Percentiles rank a stretch among this genome's conserved stretches.
Evolutionary conservation across 2,329 filamentous ascomycete genomes (phyloP).

Genomic region (Scleromitrula shiraiana): DNA sequence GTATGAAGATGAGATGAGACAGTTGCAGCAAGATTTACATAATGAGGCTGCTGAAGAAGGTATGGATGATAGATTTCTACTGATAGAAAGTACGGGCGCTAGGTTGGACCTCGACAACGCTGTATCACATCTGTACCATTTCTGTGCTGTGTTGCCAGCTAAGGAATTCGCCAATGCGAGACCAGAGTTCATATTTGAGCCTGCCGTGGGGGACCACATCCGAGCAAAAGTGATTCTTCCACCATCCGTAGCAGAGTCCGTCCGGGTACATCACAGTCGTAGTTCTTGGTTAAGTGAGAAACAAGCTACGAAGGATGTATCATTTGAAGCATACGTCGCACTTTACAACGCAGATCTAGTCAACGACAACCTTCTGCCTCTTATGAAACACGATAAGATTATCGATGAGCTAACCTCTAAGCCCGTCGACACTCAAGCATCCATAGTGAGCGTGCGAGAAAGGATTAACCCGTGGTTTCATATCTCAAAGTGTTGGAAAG

Average conservation of each 20-base stretch:
- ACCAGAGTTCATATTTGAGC: conserved; percentile 54
- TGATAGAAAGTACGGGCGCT: conserved; percentile 44
- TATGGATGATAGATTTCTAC: conserved; percentile 30
- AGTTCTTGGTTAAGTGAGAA: conserved; percentile 57
- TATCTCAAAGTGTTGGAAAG: conserved; percentile 29
- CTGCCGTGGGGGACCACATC: conserved; percentile 37
- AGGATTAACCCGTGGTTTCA: conserved; percentile 33
- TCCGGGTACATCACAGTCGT: conserved; percentile 47
- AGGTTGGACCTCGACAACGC: conserved; percentile 67
- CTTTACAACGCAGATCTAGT: conserved; percentile 65
- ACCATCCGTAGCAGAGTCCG: conserved; percentile 52
- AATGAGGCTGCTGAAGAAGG: conserved; percentile 27
- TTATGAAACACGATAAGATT: conserved; percentile 27
- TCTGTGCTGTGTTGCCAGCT: conserved; percentile 54
- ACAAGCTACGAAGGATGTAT: conserved; percentile 60
- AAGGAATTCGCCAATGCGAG: conserved; percentile 53
- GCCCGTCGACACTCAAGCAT: conserved; percentile 34
- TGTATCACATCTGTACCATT: conserved; percentile 70
- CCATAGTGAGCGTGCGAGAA: conserved; percentile 29
- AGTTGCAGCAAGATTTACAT: conserved; percentile 16
- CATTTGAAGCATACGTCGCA: conserved; percentile 65
- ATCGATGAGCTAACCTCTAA: conserved; percentile 48
- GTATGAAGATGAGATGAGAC: conserved; percentile 30
- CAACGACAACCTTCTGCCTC: conserved; percentile 70
- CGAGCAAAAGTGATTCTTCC: conserved; percentile 64